These are phyloP conservation scores for Berkeleyomyces rouxiae DNA, from an alignment of 2,329 filamentous ascomycete genomes.

Conservation along the genomic window DNA sequence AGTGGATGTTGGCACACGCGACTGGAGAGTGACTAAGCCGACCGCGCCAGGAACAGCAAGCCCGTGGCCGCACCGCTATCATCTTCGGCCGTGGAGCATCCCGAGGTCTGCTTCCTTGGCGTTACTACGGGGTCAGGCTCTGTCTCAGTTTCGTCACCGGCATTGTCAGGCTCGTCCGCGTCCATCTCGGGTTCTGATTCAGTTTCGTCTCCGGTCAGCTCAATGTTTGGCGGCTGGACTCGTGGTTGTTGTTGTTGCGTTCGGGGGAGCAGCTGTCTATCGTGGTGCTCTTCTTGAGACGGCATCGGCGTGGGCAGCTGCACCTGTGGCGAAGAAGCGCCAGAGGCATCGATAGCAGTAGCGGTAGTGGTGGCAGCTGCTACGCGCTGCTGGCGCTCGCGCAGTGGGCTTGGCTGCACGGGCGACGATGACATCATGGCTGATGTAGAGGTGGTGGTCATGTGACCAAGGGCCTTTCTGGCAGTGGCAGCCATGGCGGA, in stretches of 20 bases:
- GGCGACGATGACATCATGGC: constrained; percentile 8
- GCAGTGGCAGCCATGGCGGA: background rate
- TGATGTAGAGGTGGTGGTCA: background rate
- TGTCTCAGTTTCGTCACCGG: background rate
- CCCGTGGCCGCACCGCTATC: constrained; percentile 23
- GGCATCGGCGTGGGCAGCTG: constrained; percentile 4
- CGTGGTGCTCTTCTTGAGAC: background rate
- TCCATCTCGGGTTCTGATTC: constrained; percentile 18
- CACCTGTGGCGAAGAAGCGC: background rate
- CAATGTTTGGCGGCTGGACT: background rate
- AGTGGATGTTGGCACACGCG: background rate
- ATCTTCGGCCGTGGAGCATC: constrained; percentile 20
- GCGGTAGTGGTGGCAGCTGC: background rate
- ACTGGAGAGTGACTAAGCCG: background rate
- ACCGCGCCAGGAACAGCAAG: constrained; percentile 20
- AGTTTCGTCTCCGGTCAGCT: constrained; percentile 9
- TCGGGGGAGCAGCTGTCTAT: background rate
- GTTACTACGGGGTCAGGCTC: background rate
- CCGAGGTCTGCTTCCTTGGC: constrained; percentile 1
- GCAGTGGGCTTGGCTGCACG: constrained; percentile 3
- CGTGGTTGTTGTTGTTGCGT: background rate
- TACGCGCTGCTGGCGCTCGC: background rate
- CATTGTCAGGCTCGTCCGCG: background rate
- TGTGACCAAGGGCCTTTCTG: background rate
- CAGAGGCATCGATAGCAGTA: background rate